phyloP scores from a whole-genome alignment of 2,329 filamentous ascomycete species.

The Chaetomium sp. region DNA sequence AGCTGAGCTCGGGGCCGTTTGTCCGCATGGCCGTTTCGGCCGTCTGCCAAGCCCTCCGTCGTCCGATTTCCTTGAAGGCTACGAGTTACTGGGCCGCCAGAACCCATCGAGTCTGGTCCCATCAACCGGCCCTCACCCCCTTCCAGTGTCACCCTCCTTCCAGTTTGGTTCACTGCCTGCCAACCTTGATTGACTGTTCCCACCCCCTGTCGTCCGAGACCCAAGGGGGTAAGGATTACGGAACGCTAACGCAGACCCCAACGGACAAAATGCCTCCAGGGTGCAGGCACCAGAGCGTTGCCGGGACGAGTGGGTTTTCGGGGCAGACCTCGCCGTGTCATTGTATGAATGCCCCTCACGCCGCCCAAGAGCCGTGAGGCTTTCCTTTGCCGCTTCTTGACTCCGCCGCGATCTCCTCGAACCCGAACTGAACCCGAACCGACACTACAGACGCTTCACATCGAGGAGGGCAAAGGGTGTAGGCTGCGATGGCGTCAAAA shows the following conservation, averaged over 20 bases:
- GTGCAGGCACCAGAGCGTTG: background rate
- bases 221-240: slow-evolving; percentile 1
- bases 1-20: slow-evolving; percentile 21
- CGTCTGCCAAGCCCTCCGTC: slow-evolving; percentile 27
- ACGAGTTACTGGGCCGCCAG: slow-evolving; percentile 9
- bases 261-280: slow-evolving; percentile 3
- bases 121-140: slow-evolving; percentile 16
- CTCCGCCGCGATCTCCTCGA: slow-evolving; percentile 4
- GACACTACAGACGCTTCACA: background rate
- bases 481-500: slow-evolving; percentile 22
- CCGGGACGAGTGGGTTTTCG: slow-evolving; percentile 10
- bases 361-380: background rate
- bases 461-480: slow-evolving; percentile 14
- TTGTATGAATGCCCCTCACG: slow-evolving; percentile 20
- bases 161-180: slow-evolving; percentile 23
- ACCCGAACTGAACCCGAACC: background rate
- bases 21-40: slow-evolving; percentile 32
- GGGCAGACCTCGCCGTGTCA: background rate
- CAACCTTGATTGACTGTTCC: background rate
- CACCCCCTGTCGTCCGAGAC: slow-evolving; percentile 10
- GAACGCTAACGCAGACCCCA: slow-evolving; percentile 14
- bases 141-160: slow-evolving; percentile 22
- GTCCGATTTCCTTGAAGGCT: slow-evolving; percentile 2
- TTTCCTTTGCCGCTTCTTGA: slow-evolving; percentile 11
- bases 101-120: slow-evolving; percentile 21